phyloP scores from a whole-genome alignment of 2,329 filamentous ascomycete genomes.

The Incumbomyces lentus region DNA sequence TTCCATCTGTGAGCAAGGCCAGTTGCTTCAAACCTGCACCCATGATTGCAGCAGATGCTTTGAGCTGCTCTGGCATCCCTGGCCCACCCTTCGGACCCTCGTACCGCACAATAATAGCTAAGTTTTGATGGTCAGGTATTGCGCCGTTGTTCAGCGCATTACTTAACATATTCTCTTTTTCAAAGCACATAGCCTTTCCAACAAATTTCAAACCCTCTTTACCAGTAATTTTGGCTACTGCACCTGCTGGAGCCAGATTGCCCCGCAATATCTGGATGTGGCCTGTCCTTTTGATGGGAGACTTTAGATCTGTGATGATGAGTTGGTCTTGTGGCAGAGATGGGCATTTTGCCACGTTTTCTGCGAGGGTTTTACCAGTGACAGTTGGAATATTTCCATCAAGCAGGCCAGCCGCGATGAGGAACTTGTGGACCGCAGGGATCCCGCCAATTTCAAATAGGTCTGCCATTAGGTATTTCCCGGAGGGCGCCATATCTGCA shows the following conservation, averaged over 20 bases:
- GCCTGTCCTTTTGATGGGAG: conserved; percentile 76
- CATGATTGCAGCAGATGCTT: conserved; percentile 82
- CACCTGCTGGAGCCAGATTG: conserved; percentile 77
- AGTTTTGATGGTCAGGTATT: conserved; percentile 64
- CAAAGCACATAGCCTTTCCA: conserved; percentile 71
- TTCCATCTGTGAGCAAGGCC: conserved; percentile 81
- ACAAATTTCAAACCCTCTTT: conserved; percentile 81
- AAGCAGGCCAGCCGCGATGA: conserved; percentile 64
- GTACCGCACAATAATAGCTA: conserved; percentile 84
- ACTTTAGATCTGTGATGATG: conserved; percentile 69
- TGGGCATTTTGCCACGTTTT: conserved; percentile 70
- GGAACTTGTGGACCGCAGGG: conserved; percentile 73
- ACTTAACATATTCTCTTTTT: conserved; percentile 75
- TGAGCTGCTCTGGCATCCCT: conserved; percentile 92
- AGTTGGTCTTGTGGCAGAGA: conserved; percentile 66
- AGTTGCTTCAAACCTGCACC: conserved; percentile 80
- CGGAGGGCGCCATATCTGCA: conserved; percentile 73
- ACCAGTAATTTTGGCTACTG: conserved; percentile 92
- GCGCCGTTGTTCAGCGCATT: conserved; percentile 60
- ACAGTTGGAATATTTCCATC: conserved; percentile 71
- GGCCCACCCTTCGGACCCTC: conserved; percentile 89
- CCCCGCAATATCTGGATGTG: conserved; percentile 82
- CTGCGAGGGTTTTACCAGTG: conserved; percentile 70
- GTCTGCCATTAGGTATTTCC: conserved; percentile 79
- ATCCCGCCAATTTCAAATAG: conserved; percentile 78